Percentiles rank a stretch among this genome's conserved stretches.
Evolutionary conservation across 2,329 filamentous ascomycete genomes (phyloP).

Genomic region (Emmonsia crescens): DNA sequence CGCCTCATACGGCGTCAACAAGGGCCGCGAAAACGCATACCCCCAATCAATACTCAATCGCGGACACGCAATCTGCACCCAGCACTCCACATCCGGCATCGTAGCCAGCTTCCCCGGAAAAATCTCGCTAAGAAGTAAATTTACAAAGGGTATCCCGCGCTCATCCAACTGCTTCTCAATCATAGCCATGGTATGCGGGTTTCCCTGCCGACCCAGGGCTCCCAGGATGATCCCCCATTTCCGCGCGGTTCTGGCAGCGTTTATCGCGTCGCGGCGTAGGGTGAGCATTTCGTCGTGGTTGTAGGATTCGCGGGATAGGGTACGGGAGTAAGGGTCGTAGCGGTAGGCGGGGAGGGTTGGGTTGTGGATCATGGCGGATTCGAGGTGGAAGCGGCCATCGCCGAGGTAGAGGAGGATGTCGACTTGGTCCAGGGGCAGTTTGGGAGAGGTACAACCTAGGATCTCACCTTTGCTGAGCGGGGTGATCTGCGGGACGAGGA

Average conservation of each 20-base stretch:
- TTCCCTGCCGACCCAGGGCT: conserved; percentile 84
- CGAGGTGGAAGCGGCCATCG: conserved; percentile 88
- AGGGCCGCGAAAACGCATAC: conserved; percentile 79
- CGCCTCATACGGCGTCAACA: conserved; percentile 91
- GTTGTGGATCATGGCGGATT: conserved; percentile 99
- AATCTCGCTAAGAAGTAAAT: conserved; percentile 83
- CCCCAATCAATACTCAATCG: conserved; percentile 97
- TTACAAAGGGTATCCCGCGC: conserved; percentile 68
- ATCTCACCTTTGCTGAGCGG: conserved; percentile 93
- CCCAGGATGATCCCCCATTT: conserved; percentile 96
- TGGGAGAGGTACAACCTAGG: conserved; percentile 88
- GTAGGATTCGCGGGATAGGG: conserved; percentile 83
- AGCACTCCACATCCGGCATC: conserved; percentile 91
- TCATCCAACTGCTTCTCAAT: conserved; percentile 68
- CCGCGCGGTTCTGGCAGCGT: conserved; percentile 47
- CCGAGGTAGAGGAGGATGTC: conserved; percentile 82
- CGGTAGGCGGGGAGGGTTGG: conserved; percentile 81
- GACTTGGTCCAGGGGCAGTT: conserved; percentile 48
- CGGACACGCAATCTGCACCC: conserved; percentile 98
- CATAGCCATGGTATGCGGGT: conserved; percentile 79
- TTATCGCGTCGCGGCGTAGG: conserved; percentile 66
- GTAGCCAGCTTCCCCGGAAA: conserved; percentile 90
- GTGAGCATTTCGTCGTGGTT: conserved; percentile 83
- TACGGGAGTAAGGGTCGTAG: conserved; percentile 92
- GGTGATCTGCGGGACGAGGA: conserved; percentile 83